phyloP scores from a whole-genome alignment of 108 stramenopile genomes.

The Cyclostephanos invisitatus region DNA sequence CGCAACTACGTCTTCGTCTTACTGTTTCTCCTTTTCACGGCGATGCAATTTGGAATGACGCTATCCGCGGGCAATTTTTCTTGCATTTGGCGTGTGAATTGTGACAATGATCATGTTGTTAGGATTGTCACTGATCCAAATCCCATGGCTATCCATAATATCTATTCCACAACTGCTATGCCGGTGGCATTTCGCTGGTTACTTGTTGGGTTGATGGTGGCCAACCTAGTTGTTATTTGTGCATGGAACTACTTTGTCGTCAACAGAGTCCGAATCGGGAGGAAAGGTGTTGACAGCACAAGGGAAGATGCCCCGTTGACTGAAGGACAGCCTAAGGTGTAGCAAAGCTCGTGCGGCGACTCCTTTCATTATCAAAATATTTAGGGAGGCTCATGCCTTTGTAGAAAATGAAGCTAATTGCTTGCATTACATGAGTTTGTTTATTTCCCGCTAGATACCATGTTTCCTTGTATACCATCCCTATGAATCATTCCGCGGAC shows the following conservation, averaged over 20 bases:
- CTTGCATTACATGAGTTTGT: no score
- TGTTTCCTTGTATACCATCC: no score
- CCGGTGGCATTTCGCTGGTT: slow-evolving; percentile 48
- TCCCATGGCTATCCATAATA: slow-evolving; percentile 47
- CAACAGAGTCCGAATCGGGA: slow-evolving; percentile 19
- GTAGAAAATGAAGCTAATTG: no score
- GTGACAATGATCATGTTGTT: slow-evolving; percentile 58
- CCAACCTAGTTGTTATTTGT: slow-evolving; percentile 36
- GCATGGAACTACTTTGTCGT: slow-evolving; percentile 56
- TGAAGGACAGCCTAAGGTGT: no score
- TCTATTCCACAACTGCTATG: slow-evolving; percentile 62
- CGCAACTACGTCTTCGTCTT: slow-evolving; percentile 57
- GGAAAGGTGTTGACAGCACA: background rate
- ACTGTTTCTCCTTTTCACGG: slow-evolving; percentile 29
- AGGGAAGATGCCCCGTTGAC: background rate
- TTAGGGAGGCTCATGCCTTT: no score
- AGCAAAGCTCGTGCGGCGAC: no score
- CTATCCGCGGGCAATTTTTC: slow-evolving; percentile 46
- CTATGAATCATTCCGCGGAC: no score
- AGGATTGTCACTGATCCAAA: slow-evolving; percentile 21
- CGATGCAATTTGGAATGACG: slow-evolving; percentile 34
- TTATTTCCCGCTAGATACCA: no score
- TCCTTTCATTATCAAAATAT: no score
- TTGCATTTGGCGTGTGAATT: slow-evolving; percentile 65
- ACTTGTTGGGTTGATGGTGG: slow-evolving; percentile 49